Conservation (phyloP, 331 rosid species). For the Quercus tomentella region DNA sequence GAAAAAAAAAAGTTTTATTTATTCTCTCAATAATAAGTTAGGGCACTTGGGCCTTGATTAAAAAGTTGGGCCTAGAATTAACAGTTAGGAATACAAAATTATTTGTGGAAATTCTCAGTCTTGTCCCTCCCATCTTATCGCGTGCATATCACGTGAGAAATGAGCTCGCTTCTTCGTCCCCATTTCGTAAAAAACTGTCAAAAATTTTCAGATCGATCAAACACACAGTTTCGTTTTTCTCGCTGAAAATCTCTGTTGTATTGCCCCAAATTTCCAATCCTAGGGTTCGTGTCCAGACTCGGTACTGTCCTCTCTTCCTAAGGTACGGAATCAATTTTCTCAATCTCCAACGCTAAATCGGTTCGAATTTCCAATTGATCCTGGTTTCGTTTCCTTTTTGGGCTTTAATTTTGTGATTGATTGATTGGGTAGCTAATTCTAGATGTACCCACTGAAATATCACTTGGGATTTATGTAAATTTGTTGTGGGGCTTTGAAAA, state of each 20-base stretch:
- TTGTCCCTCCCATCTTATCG: not conserved
- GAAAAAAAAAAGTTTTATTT: no score
- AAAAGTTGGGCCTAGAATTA: not conserved
- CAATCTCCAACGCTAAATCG: not conserved
- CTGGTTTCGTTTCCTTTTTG: not conserved
- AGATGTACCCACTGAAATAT: not conserved
- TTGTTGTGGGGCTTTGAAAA: not conserved
- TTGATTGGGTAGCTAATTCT: not conserved
- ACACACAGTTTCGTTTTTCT: not conserved
- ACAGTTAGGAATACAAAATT: no score
- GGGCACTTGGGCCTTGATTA: no score
- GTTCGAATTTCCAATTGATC: not conserved
- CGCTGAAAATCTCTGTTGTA: not conserved
- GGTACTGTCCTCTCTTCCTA: not conserved
- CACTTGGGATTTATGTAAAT: not conserved
- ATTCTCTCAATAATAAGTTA: no score
- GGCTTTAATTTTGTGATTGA: not conserved
- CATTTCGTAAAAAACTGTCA: conserved; percentile 2
- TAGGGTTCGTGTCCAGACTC: not conserved
- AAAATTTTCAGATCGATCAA: not conserved
- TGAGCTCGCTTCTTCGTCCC: conserved; percentile 14
- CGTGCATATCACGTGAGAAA: conserved; percentile 14
- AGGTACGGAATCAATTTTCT: not conserved
- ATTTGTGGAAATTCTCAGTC: not conserved
- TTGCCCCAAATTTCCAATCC: not conserved